Base-by-base conservation (phyloP, 257 asterid genomes). In the Solanum appendiculatum region DNA sequence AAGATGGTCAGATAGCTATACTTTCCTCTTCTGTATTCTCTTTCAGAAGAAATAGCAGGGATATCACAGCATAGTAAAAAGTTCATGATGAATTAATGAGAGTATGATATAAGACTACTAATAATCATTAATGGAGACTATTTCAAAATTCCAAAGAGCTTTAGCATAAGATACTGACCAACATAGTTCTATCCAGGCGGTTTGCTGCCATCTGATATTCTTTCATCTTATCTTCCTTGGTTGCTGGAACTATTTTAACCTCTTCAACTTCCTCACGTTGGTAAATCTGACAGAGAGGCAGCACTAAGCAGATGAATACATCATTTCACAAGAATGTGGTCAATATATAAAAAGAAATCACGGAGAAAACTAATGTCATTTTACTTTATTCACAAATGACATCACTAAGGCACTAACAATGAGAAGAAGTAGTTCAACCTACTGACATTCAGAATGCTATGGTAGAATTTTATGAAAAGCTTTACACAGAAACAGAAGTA, bases 131-230 rank as follows among this genome's bases (percentile, higher is more conserved):
- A 3, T 29, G 84, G 12, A 80, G 40, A 80, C 25, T 48, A 12
- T 48, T 46, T 29, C 16, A 80, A 29, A 48, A 29, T 48, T 80
- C 6, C 37, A 42, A 88, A 85, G 82, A 89, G 86, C 83, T 88
- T 84, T 90, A 82, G 60, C 20, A 36, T 37, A 64, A 86, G 81
- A 81, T 44, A 91, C 98, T 16, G 58, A 96, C 99, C 98, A 97
- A 66, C 88, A 86, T 92, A 68, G 96, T 82, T 70, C 85, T 94
- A 83, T 93, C 92, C 86, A 97, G 98, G 87, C 98, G 98, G 51
- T 90, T 92, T 14, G 98, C 98, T 84, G 98, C 98, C 78, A 94
- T 88, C 87, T 92, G 95, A 86, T 91, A 94, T 92, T 94, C 98
- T 90, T 94, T 94, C 91, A 92, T 90, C 90, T 70, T 88, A 87